These are phyloP conservation scores for Daldinia bambusicola DNA, from an alignment of 495 filamentous ascomycete species.

Conservation along the genomic window DNA sequence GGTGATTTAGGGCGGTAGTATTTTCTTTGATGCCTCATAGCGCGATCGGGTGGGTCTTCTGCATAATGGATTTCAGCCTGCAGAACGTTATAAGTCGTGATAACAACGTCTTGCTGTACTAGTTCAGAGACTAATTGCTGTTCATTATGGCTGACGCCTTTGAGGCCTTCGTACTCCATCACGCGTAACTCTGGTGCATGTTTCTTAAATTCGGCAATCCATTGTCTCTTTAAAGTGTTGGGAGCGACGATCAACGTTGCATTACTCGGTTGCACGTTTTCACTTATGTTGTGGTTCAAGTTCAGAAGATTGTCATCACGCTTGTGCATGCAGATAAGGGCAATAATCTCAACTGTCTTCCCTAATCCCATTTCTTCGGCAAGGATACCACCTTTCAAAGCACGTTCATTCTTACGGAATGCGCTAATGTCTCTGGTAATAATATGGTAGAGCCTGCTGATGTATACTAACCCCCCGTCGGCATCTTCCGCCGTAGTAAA, in stretches of 20 bases:
- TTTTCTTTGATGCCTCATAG: slow-evolving; percentile 71
- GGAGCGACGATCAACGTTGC: slow-evolving; percentile 92
- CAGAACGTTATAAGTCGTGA: slow-evolving; percentile 87
- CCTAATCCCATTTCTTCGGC: slow-evolving; percentile 98
- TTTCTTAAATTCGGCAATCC: slow-evolving; percentile 78
- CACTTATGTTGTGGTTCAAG: slow-evolving; percentile 42
- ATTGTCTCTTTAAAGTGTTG: slow-evolving; percentile 82
- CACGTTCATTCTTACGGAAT: slow-evolving; percentile 55
- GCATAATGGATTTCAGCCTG: slow-evolving; percentile 81
- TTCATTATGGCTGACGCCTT: slow-evolving; percentile 47
- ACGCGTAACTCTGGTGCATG: slow-evolving; percentile 64
- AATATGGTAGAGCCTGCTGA: slow-evolving; percentile 72
- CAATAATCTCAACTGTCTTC: slow-evolving; percentile 91
- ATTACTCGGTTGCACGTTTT: slow-evolving; percentile 57
- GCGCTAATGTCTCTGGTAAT: slow-evolving; percentile 62
- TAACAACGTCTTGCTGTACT: slow-evolving; percentile 75
- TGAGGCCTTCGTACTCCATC: slow-evolving; percentile 60
- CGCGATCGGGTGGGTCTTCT: slow-evolving; percentile 68
- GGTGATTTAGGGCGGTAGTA: slow-evolving; percentile 78
- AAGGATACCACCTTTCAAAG: slow-evolving; percentile 73
- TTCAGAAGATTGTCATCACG: slow-evolving; percentile 40
- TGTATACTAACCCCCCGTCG: slow-evolving; percentile 47
- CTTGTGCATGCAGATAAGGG: slow-evolving; percentile 74
- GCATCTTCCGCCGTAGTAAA: slow-evolving; percentile 46
- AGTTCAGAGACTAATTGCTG: slow-evolving; percentile 62